Percentiles rank a stretch among this genome's conserved stretches.
These are phyloP conservation scores for Adansonia gregorii DNA, from an alignment of 441 rosid genomes.

Conservation along the genomic window DNA sequence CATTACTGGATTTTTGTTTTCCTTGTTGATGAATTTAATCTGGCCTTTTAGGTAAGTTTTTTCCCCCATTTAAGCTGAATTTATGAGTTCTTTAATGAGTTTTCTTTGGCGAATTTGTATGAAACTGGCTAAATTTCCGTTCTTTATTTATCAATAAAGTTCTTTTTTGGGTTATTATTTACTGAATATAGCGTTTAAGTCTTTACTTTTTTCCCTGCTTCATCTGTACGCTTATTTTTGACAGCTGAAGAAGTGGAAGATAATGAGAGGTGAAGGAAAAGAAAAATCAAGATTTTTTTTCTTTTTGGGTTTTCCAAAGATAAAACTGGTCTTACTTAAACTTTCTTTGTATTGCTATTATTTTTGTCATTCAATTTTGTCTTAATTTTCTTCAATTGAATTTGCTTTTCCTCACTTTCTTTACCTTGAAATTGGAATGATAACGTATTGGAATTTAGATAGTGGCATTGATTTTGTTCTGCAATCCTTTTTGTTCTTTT, in stretches of 20 bases:
- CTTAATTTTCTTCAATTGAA: constrained; percentile 25
- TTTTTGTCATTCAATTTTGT: constrained; percentile 37
- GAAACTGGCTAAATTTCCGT: constrained; percentile 11
- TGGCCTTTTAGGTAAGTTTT: neutral
- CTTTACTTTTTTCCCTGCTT: neutral
- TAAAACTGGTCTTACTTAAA: neutral
- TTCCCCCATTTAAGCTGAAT: neutral
- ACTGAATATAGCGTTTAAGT: neutral
- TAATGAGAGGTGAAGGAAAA: constrained; percentile 17
- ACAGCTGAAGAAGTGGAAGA: neutral
- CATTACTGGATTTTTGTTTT: neutral
- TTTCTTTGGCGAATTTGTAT: neutral
- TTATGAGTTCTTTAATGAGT: neutral
- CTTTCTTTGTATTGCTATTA: constrained; percentile 24
- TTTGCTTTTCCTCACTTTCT: constrained; percentile 14
- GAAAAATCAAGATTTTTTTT: neutral
- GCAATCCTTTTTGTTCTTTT: constrained; percentile 28
- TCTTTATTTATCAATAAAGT: neutral
- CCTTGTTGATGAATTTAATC: neutral
- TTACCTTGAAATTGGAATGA: neutral
- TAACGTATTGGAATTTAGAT: constrained; percentile 15
- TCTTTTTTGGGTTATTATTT: neutral
- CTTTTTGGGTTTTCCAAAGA: neutral
- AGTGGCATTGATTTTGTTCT: constrained; percentile 23
- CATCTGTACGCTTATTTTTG: neutral